Evolutionary conservation across 1,284 basidiomycete species (phyloP).

Genomic region (Mycena sp.): DNA sequence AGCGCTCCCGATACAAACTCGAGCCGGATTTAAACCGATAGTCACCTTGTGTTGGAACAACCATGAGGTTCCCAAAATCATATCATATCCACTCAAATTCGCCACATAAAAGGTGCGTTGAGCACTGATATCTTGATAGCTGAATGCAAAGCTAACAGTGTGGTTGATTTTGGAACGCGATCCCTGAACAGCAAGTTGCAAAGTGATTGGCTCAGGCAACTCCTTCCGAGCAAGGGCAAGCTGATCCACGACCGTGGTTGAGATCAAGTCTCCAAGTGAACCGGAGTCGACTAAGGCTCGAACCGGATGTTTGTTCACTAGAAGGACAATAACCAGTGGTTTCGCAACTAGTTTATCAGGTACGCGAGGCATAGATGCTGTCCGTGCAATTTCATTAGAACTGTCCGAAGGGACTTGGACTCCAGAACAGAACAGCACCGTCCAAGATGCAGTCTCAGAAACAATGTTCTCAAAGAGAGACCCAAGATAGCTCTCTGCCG

Average conservation of each 20-base stretch:
- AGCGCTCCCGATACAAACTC: conserved; percentile 30
- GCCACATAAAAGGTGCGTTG: too few relatives aligned
- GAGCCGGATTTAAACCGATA: conserved; percentile 29
- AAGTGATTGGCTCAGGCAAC: conserved; percentile 38
- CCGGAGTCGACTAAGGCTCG: conserved; percentile 46
- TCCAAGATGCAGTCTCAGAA: background rate
- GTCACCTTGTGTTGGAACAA: conserved; percentile 3
- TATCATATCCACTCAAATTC: too few relatives aligned
- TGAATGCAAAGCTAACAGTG: conserved; percentile 25
- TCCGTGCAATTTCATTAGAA: conserved; percentile 29
- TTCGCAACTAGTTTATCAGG: conserved; percentile 38
- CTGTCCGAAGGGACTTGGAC: conserved; percentile 8
- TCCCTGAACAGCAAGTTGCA: conserved; percentile 44
- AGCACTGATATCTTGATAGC: conserved; percentile 42
- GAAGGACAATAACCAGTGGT: conserved; percentile 41
- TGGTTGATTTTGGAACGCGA: conserved; percentile 40
- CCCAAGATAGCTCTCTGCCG: too few relatives aligned
- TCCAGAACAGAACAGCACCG: background rate
- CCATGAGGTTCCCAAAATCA: too few relatives aligned
- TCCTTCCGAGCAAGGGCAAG: conserved; percentile 31
- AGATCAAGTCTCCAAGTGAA: conserved; percentile 52
- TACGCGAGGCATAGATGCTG: conserved; percentile 34
- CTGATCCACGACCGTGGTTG: conserved; percentile 46
- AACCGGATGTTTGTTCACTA: conserved; percentile 43
- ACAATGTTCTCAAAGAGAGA: too few relatives aligned